Percentiles rank a stretch among this genome's conserved stretches.
Evolutionary conservation across 2,329 filamentous ascomycete species (phyloP).

Genomic region (Knufia petricola): DNA sequence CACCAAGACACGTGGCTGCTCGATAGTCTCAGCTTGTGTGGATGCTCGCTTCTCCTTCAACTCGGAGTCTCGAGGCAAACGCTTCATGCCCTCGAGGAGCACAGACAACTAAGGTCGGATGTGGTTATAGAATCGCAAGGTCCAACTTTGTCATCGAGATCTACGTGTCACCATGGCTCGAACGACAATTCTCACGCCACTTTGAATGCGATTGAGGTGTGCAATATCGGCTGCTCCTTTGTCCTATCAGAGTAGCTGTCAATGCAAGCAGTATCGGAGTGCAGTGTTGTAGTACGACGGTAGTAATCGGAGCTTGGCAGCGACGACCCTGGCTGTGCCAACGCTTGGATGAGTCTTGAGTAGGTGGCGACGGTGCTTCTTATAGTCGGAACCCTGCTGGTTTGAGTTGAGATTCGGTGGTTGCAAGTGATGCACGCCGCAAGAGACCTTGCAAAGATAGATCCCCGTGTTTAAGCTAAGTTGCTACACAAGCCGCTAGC

Average conservation of each 20-base stretch:
- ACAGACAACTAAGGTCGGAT: not conserved
- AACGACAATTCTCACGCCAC: not conserved
- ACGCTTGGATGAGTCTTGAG: no score
- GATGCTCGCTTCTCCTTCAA: slow-evolving; percentile 1
- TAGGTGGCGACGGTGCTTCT: no score
- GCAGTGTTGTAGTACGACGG: no score
- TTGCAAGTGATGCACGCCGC: not conserved
- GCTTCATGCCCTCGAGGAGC: slow-evolving; percentile 2
- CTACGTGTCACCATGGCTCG: not conserved
- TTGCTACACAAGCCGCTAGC: slow-evolving; percentile 8
- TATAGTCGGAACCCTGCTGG: not conserved
- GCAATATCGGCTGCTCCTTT: no score
- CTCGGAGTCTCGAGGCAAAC: not conserved
- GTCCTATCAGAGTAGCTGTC: no score
- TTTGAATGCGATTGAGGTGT: not conserved
- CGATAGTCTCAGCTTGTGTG: not conserved
- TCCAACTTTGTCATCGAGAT: slow-evolving; percentile 1
- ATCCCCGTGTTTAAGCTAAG: not conserved
- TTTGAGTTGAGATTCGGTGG: not conserved
- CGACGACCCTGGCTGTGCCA: no score
- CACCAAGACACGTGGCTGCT: not conserved
- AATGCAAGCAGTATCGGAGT: no score
- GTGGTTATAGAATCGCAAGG: not conserved
- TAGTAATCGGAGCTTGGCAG: no score
- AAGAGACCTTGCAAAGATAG: not conserved